Evolutionary conservation across 345 rosid genomes (phyloP), one percentile per base, ranked within the genome.

Genomic region (Durio zibethinus): DNA sequence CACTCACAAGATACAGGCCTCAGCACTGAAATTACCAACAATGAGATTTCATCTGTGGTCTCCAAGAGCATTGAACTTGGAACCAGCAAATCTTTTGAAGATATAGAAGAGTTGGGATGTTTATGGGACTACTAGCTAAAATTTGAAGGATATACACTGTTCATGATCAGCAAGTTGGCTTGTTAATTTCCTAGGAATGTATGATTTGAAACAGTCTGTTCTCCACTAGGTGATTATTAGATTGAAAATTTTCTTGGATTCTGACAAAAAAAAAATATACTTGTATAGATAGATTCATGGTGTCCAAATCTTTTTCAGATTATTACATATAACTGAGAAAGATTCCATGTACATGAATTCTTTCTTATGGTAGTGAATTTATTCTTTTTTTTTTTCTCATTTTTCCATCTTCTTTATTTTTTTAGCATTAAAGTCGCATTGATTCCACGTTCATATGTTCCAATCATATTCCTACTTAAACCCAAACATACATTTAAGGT

Each of bases 1-100:
- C 88, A 53, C 4, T 90, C 94, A 9, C 92, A 87, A 35, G 94
- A 90, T 21, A 90, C 94, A n/a, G 88, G 90, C 38, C 81, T 85
- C 25, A 87, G 94, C 83, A 78, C 91, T 4, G 94, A 90, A 60
- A 68, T 90, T 61, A 90, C 85, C 85, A 82, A 84, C 29, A 78
- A 87, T 0, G 92, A 89, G 83, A 89, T 86, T 68, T 86, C 92
- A 4, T 90, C 90, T 0, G 83, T 79, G 18, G 76, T 78, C 0
- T 84, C 91, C 21, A 82, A 83, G 82, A 88, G 78, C n/a, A 15
- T 56, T 1, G 89, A 83, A 12, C 57, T 79, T 4, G 85, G 76
- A 31, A 75, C 52, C 64, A 80, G 71, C 72, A 79, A 54, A 31
- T 36, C 83, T 27, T 66, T n/a, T n/a, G 82, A 77, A 10, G 83